Evolutionary conservation across 2,329 filamentous ascomycete genomes (phyloP), one percentile per base, ranked within the genome.

Genomic region (Pyricularia grisea): DNA sequence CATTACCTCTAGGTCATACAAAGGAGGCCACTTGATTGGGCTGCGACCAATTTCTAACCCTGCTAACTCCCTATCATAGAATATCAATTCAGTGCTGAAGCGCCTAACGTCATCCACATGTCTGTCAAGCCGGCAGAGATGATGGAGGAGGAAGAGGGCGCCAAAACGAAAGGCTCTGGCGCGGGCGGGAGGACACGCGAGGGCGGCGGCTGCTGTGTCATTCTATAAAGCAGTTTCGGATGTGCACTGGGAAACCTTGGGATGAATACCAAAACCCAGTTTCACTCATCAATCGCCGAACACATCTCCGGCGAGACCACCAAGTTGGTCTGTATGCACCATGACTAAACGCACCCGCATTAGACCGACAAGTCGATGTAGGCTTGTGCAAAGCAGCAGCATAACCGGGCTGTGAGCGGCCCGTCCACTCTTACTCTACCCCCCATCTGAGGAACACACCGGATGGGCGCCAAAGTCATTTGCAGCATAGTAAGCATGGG

Each of bases 81-180:
- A 73, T 94, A 92, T 75, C 90, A 88, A 71, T 93, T 96, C 76
- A 91, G 87, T 75, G 83, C 84, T 33, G 90, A 93, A 71, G 82
- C 85, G 12, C 87, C 92, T 9, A 97, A 97, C 73, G 92, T 97
- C 31, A 89, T 97, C n/a, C 93, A 97, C 79, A 97, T 97, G 93
- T 94, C 92, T 6, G 89, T 97, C 74, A 91, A 92, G 74, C 93
- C 93, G 2, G 90, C 93, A 76, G 92, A 97, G 76, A 86, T 94
- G 71, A 90, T 96, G 72, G 93, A 95, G 75, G 88, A 90, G 72
- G 89, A 92, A 74, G 90, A 92, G 73, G 88, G 90, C 69, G 90
- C 90, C 76, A 86, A 87, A 42, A 84, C 86, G 70, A 91, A 90
- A 77, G 82, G 80, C 74, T 77, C 75, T 72, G 75, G 79, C 58